Base-by-base conservation (phyloP, 805 yeast genomes). In the Komagataella phaffii region DNA sequence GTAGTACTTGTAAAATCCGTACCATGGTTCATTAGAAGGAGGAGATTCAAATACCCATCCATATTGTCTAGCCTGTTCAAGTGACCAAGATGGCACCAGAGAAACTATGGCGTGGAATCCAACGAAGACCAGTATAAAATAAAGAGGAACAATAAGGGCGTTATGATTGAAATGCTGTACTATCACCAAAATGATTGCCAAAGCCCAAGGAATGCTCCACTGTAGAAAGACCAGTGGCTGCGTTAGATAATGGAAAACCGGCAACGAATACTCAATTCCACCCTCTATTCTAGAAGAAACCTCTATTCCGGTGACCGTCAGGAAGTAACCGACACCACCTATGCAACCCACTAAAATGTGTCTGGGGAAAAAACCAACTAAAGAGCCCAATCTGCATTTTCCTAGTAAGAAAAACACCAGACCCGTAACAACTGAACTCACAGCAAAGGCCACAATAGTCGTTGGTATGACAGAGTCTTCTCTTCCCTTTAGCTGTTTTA, bases 291-390 rank as follows among this genome's bases (percentile, higher is more conserved):
- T 72, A 0, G 96, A 82, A n/a, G 88, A 77, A 1, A 93, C 96
- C 61, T 91, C 97, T 24, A 93, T 68, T 1, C 96, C 99, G 0
- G 99, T 93, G 1, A 87, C 83, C 1, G 89, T 71, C 49, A 93
- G 71, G 66, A 93, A 93, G 68, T 87, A 90, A 6, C 99, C 99
- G 49, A 93, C 99, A 61, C 99, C 99, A 45, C 99, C 99, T 58
- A 93, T 90, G 64, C 98, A 93, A 1, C 99, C 99, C 44, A 93
- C 93, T 24, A 93, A 73, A 52, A 93, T 91, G 65, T 93, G 99
- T 55, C 97, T 74, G 1, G 99, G 99, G 73, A 93, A 93, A 63
- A 89, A 93, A 0, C 96, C 96, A 18, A 91, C 96, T 19, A 93
- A 69, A 36, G 87, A 77, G 6, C 99, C 99, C 44, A 93, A 69